phyloP scores from a whole-genome alignment of 2,329 filamentous ascomycete genomes.

The Trichoderma asperellum region DNA sequence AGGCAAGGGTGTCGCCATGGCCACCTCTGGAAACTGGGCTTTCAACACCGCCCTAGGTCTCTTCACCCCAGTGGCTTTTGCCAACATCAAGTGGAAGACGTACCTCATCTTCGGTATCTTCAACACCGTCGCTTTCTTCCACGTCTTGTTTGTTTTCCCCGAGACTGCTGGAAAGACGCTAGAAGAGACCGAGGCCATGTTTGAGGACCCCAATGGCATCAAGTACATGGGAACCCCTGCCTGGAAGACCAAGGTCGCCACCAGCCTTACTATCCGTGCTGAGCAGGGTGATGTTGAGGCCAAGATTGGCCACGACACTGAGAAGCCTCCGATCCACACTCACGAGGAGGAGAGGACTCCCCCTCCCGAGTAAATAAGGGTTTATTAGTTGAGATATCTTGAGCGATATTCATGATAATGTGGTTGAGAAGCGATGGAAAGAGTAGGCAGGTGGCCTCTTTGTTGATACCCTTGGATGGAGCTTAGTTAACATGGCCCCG shows the following conservation, averaged over 20 bases:
- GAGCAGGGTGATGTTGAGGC: constrained; percentile 38
- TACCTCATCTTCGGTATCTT: constrained; percentile 55
- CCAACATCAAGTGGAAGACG: constrained; percentile 40
- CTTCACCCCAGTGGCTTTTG: constrained; percentile 35
- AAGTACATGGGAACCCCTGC: constrained; percentile 39
- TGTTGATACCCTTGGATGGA: constrained; percentile 24
- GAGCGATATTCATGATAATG: background rate
- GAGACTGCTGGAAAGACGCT: constrained; percentile 60
- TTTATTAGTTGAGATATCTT: background rate
- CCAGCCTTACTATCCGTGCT: constrained; percentile 31
- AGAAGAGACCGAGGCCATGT: constrained; percentile 57
- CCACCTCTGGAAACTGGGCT: constrained; percentile 51
- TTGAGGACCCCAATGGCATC: constrained; percentile 45
- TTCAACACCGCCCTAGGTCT: constrained; percentile 45
- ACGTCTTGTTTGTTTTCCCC: constrained; percentile 60
- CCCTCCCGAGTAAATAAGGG: constrained; percentile 14
- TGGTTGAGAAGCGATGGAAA: background rate
- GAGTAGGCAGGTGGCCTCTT: background rate
- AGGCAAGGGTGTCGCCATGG: constrained; percentile 57
- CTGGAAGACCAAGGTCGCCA: constrained; percentile 40
- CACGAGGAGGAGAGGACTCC: constrained; percentile 29
- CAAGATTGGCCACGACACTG: constrained; percentile 33
- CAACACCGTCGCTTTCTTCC: constrained; percentile 53
- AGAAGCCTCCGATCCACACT: constrained; percentile 31
- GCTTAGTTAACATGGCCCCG: background rate